Conservation (phyloP, 2,329 filamentous ascomycete species). For the Scorias spongiosa region DNA sequence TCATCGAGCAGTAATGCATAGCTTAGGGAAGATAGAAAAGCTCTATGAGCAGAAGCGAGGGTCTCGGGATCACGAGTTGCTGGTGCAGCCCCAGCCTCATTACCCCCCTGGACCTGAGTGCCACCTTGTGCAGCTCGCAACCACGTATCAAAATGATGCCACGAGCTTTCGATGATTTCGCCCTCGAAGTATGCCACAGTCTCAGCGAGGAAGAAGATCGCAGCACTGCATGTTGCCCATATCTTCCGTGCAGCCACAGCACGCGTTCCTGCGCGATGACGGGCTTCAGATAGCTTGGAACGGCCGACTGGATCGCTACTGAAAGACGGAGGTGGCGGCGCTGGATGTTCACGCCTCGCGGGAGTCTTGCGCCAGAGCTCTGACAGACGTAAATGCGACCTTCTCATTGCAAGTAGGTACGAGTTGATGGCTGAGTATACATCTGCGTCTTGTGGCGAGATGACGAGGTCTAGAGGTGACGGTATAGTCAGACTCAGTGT, state of each 20-base stretch:
- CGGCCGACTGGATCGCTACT: slow-evolving; percentile 47
- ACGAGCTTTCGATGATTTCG: slow-evolving; percentile 69
- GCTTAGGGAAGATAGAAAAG: slow-evolving; percentile 56
- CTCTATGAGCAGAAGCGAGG: slow-evolving; percentile 62
- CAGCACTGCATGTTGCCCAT: slow-evolving; percentile 80
- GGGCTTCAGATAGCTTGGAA: slow-evolving; percentile 44
- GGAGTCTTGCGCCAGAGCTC: slow-evolving; percentile 75
- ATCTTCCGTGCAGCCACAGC: slow-evolving; percentile 58
- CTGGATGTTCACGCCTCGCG: slow-evolving; percentile 61
- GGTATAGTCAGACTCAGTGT: slow-evolving; percentile 55
- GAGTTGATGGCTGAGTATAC: slow-evolving; percentile 75
- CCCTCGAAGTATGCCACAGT: slow-evolving; percentile 79
- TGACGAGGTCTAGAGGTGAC: slow-evolving; percentile 74
- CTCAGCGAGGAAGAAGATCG: slow-evolving; percentile 79
- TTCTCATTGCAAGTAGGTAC: slow-evolving; percentile 71
- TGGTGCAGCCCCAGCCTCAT: neutral
- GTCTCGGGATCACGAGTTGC: slow-evolving; percentile 57
- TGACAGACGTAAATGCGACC: slow-evolving; percentile 71
- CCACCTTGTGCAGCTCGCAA: slow-evolving; percentile 8
- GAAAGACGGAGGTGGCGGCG: slow-evolving; percentile 49
- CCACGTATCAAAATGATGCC: slow-evolving; percentile 67
- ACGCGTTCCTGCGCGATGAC: slow-evolving; percentile 49
- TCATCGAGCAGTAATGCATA: slow-evolving; percentile 53
- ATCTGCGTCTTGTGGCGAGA: slow-evolving; percentile 59
- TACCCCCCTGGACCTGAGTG: neutral